A percentile compares a stretch with the other conserved stretches of the same genome.
phyloP scores from a whole-genome alignment of 805 yeast species.

The Huiozyma sinensis region DNA sequence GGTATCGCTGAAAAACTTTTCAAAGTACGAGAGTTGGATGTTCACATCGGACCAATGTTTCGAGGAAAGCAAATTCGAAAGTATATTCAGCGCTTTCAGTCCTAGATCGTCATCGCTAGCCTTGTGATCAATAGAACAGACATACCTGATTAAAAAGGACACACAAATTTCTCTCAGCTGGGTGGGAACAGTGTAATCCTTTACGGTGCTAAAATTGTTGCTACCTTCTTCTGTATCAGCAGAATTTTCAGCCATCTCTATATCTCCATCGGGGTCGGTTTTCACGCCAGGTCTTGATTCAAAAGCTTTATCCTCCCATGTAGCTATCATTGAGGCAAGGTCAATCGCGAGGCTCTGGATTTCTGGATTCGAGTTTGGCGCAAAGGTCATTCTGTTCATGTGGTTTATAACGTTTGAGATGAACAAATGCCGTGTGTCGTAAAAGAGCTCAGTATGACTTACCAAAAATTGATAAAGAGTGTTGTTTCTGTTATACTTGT shows the following conservation, averaged over 20 bases:
- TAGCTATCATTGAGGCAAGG: constrained; percentile 70
- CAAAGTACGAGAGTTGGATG: constrained; percentile 81
- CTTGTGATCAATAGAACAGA: constrained; percentile 76
- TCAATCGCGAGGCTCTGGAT: constrained; percentile 83
- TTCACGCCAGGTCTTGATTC: constrained; percentile 1
- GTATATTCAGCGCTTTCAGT: constrained; percentile 65
- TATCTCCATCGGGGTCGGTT: constrained; percentile 19
- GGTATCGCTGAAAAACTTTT: constrained; percentile 69
- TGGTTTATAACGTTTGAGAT: constrained; percentile 82
- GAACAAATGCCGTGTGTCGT: constrained; percentile 77
- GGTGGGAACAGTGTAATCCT: constrained; percentile 42
- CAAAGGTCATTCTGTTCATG: constrained; percentile 78
- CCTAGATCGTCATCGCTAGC: constrained; percentile 79
- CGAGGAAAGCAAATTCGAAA: constrained; percentile 62
- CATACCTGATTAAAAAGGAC: constrained; percentile 76
- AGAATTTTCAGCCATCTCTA: constrained; percentile 13
- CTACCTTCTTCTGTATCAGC: neutral
- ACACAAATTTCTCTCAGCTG: constrained; percentile 82
- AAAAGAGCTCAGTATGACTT: constrained; percentile 75
- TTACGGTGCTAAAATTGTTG: constrained; percentile 7
- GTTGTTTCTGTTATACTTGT: constrained; percentile 74
- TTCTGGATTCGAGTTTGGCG: constrained; percentile 67
- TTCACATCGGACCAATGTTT: constrained; percentile 79
- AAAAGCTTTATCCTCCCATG: constrained; percentile 64
- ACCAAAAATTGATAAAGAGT: constrained; percentile 84